Base-by-base conservation (phyloP, 1,284 basidiomycete genomes). In the Cutaneotrichosporon spelunceum region DNA sequence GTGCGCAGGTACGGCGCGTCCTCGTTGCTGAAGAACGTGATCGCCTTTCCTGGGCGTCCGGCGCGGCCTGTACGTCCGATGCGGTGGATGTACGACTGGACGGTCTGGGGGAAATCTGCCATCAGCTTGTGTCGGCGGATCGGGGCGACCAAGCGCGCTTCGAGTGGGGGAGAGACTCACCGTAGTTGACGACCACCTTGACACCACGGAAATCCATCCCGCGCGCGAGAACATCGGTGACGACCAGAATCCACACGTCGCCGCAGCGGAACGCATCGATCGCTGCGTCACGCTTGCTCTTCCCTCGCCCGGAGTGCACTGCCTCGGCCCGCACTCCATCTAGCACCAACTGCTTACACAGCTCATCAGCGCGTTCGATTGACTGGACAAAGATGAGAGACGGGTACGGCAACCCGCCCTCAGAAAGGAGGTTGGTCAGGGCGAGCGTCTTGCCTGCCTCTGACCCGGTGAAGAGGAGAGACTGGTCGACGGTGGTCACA, bases 191-290 rank as follows among this genome's bases (percentile, higher is more conserved):
- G 13, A 99, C 94, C 69, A 97, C 88, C 66, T 89, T 84, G 48
- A 99, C 88, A 14, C 93, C 93, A 76, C 91, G 90, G 82, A 99
- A 98, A 75, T 99, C 95, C 87, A 99, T 94, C 4, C 95, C 96
- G 67, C 96, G 84, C 13, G 92, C 93, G 88, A 96, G 89, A 42
- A 96, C 90, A 74, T 97, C 94, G 16, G 93, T 97, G 67, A 88
- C 90, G 54, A 96, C 85, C 83, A 97, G 85, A 27, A 93, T 85
- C 93, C 93, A 97, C 64, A 90, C 89, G 70, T 89, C 85, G 0
- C 93, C 95, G 67, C 83, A 83, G 50, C 90, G 87, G 86, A 99
- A 97, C 23, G 88, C 86, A 50, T 84, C 83, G 13, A 97, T 85
- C 11, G 89, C 86, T 69, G 91, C 88, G 68, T 95, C 91, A 50